Conservation (phyloP, 106 monocot genomes). For the Dendrobium catenatum region DNA sequence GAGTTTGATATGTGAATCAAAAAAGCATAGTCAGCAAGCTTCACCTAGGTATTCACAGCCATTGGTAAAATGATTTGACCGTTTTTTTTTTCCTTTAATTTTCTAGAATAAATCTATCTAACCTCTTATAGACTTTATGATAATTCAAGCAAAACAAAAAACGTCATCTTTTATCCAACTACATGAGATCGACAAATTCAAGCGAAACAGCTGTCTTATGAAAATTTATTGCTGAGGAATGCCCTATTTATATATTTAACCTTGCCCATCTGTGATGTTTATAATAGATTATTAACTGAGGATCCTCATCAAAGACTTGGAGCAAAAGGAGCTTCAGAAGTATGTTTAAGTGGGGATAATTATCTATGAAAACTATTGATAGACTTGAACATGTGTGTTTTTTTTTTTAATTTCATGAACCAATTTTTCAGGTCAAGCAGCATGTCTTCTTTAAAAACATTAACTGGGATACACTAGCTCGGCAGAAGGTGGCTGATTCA, state of each 20-base stretch:
- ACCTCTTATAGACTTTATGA: too few relatives aligned
- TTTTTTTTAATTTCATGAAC: conserved; percentile 8
- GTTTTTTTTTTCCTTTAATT: too few relatives aligned
- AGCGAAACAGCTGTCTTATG: too few relatives aligned
- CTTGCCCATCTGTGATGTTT: background rate
- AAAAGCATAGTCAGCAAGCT: too few relatives aligned
- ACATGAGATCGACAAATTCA: too few relatives aligned
- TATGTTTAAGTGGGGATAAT: conserved; percentile 15
- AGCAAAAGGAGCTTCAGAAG: conserved; percentile 88
- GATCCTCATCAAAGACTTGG: conserved; percentile 97
- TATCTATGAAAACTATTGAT: background rate
- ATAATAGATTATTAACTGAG: conserved; percentile 83
- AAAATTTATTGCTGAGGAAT: too few relatives aligned
- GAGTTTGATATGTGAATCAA: too few relatives aligned
- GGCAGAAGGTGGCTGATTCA: conserved; percentile 66
- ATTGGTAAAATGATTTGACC: too few relatives aligned
- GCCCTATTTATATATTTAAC: background rate
- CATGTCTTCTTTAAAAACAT: conserved; percentile 93
- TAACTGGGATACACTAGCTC: conserved; percentile 95
- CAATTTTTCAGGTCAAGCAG: conserved; percentile 67
- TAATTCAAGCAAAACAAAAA: too few relatives aligned
- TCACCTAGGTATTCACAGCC: too few relatives aligned
- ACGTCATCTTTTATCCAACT: too few relatives aligned
- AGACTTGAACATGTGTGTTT: background rate
- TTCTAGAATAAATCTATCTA: too few relatives aligned